These are phyloP conservation scores for Pichia sp. DNA, from an alignment of 1,139 yeast genomes.

Conservation along the genomic window DNA sequence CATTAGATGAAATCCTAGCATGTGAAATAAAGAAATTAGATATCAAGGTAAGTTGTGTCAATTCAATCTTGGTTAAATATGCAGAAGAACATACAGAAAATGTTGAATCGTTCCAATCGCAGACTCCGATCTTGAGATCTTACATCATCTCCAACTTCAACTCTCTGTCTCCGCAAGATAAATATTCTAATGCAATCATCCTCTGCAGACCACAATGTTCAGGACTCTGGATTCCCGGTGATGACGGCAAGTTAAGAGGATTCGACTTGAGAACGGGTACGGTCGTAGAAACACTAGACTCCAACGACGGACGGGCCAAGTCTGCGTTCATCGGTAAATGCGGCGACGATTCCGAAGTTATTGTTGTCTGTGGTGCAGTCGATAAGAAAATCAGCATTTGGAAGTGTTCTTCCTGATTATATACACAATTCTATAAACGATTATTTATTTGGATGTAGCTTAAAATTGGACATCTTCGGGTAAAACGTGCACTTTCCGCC, in stretches of 20 bases:
- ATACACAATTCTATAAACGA: no score
- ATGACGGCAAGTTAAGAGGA: slow-evolving; percentile 66
- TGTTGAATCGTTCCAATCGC: slow-evolving; percentile 26
- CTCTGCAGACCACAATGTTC: slow-evolving; percentile 31
- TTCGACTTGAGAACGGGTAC: slow-evolving; percentile 44
- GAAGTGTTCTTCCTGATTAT: slow-evolving; percentile 10
- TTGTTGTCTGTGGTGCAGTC: slow-evolving; percentile 48
- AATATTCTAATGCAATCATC: slow-evolving; percentile 57
- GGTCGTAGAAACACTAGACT: slow-evolving; percentile 32
- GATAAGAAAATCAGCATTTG: slow-evolving; percentile 38
- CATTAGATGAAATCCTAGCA: slow-evolving; percentile 22
- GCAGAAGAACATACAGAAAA: not conserved
- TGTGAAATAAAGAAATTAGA: not conserved
- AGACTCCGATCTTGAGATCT: slow-evolving; percentile 34
- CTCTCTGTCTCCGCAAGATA: slow-evolving; percentile 69
- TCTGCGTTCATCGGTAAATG: slow-evolving; percentile 36
- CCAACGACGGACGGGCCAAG: slow-evolving; percentile 47
- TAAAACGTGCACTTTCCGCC: slow-evolving; percentile 53
- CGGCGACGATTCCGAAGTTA: slow-evolving; percentile 33
- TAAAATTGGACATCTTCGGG: slow-evolving; percentile 61
- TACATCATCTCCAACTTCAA: slow-evolving; percentile 55
- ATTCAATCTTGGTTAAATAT: not conserved
- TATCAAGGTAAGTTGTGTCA: not conserved
- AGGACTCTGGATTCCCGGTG: slow-evolving; percentile 71
- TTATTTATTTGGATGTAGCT: no score